These are phyloP conservation scores for Tricholoma flavovirens DNA, from an alignment of 768 basidiomycete species.

Conservation along the genomic window DNA sequence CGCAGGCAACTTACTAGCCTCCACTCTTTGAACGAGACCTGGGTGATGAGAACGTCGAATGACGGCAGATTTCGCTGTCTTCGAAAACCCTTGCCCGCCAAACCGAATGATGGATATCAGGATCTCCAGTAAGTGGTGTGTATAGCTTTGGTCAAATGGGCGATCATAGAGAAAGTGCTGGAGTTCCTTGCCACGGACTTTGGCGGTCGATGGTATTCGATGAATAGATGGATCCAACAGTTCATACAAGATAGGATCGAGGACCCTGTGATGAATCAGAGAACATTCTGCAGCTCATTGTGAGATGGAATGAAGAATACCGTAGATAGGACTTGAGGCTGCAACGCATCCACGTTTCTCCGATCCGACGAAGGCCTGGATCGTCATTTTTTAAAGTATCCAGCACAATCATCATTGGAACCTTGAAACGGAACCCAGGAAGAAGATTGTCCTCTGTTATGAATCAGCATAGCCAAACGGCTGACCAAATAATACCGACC, in stretches of 20 bases:
- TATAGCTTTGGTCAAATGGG: slow-evolving; percentile 71
- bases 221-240: slow-evolving; percentile 66
- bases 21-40: slow-evolving; percentile 56
- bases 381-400: slow-evolving; percentile 77
- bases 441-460: slow-evolving; percentile 67
- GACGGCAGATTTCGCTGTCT: slow-evolving; percentile 58
- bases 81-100: slow-evolving; percentile 85
- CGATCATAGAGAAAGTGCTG: slow-evolving; percentile 64
- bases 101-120: slow-evolving; percentile 75
- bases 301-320: slow-evolving; percentile 31
- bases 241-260: slow-evolving; percentile 83
- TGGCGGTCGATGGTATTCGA: slow-evolving; percentile 41
- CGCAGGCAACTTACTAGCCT: slow-evolving; percentile 39
- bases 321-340: slow-evolving; percentile 87
- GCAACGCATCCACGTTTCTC: slow-evolving; percentile 97
- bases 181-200: slow-evolving; percentile 61
- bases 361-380: slow-evolving; percentile 66
- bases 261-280: slow-evolving; percentile 45
- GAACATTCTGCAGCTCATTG: background rate
- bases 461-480: background rate
- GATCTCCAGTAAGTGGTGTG: slow-evolving; percentile 70
- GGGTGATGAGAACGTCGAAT: slow-evolving; percentile 62
- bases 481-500: slow-evolving; percentile 39
- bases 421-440: slow-evolving; percentile 78
- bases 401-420: slow-evolving; percentile 83